Conservation (phyloP, 2,329 filamentous ascomycete genomes). For the Epichloe festucae region DNA sequence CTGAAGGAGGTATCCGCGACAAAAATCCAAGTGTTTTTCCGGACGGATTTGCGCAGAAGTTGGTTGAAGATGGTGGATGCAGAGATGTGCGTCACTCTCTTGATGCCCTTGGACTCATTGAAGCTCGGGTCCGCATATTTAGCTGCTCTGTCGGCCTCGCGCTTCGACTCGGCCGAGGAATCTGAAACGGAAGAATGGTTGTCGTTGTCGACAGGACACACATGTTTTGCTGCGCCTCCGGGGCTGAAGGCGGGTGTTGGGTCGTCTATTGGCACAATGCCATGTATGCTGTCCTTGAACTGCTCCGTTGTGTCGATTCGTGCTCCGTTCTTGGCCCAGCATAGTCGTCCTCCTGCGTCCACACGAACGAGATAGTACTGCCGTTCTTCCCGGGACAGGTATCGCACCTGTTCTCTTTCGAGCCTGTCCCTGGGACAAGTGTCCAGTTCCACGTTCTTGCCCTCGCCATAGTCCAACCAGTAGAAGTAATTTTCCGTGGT, state of each 20-base stretch:
- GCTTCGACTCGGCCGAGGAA: slow-evolving; percentile 30
- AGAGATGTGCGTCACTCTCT: slow-evolving; percentile 48
- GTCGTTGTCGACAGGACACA: slow-evolving; percentile 6
- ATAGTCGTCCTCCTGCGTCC: slow-evolving; percentile 60
- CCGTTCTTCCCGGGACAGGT: slow-evolving; percentile 71
- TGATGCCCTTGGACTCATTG: slow-evolving; percentile 43
- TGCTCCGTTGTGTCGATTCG: slow-evolving; percentile 63
- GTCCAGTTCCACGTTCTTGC: slow-evolving; percentile 54
- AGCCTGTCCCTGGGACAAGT: slow-evolving; percentile 61
- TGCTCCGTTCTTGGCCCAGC: slow-evolving; percentile 74
- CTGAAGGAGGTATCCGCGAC: slow-evolving; percentile 76
- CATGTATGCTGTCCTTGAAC: slow-evolving; percentile 69
- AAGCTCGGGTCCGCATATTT: slow-evolving; percentile 54
- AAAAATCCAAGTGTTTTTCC: slow-evolving; percentile 89
- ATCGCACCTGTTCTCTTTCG: slow-evolving; percentile 69
- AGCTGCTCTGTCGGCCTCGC: slow-evolving; percentile 46
- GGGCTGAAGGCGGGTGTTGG: slow-evolving; percentile 39
- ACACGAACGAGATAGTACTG: slow-evolving; percentile 69
- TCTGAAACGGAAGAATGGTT: slow-evolving; percentile 17
- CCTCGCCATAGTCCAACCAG: slow-evolving; percentile 78
- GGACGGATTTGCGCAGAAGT: slow-evolving; percentile 63
- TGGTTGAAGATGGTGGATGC: slow-evolving; percentile 66
- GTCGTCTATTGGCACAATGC: slow-evolving; percentile 52
- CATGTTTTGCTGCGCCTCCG: slow-evolving; percentile 6
- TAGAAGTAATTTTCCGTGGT: slow-evolving; percentile 87